Percentiles rank a stretch among this genome's conserved stretches.
phyloP scores from a whole-genome alignment of 805 yeast genomes.

The Sugiyamaella americana region DNA sequence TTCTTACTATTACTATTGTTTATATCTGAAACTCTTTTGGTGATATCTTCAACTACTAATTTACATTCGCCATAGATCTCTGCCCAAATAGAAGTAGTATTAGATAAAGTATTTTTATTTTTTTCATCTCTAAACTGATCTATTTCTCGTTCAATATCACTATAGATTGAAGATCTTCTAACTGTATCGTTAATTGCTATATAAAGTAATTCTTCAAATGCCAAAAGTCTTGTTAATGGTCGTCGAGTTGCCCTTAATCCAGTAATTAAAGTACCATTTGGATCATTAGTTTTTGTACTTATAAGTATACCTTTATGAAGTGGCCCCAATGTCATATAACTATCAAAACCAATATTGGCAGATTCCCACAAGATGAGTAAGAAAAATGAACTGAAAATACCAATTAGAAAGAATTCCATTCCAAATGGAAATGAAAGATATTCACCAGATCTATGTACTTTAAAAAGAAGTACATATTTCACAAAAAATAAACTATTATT shows the following conservation, averaged over 20 bases:
- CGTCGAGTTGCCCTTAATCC: conserved; percentile 29
- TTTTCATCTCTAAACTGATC: neutral
- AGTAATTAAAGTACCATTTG: conserved; percentile 34
- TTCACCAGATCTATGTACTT: conserved; percentile 14
- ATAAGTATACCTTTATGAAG: conserved; percentile 26
- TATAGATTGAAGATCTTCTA: conserved; percentile 32
- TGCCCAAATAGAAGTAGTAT: conserved; percentile 31
- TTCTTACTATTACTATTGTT: conserved; percentile 4
- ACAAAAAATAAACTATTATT: conserved; percentile 10
- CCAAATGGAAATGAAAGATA: conserved; percentile 19
- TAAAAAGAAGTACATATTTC: conserved; percentile 8
- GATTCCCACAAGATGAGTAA: conserved; percentile 25
- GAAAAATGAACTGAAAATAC: conserved; percentile 15
- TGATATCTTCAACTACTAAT: conserved; percentile 16
- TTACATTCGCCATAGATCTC: conserved; percentile 25
- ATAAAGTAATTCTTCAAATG: conserved; percentile 34
- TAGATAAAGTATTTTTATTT: conserved; percentile 18
- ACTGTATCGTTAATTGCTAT: conserved; percentile 27
- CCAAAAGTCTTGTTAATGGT: conserved; percentile 29
- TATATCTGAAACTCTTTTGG: conserved; percentile 1
- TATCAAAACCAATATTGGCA: conserved; percentile 25
- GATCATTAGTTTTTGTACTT: conserved; percentile 27
- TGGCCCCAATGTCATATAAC: conserved; percentile 35
- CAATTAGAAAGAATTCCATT: conserved; percentile 12
- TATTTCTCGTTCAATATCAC: conserved; percentile 26